These are phyloP conservation scores for Poronia punctata DNA, from an alignment of 495 filamentous ascomycete genomes.

Conservation along the genomic window DNA sequence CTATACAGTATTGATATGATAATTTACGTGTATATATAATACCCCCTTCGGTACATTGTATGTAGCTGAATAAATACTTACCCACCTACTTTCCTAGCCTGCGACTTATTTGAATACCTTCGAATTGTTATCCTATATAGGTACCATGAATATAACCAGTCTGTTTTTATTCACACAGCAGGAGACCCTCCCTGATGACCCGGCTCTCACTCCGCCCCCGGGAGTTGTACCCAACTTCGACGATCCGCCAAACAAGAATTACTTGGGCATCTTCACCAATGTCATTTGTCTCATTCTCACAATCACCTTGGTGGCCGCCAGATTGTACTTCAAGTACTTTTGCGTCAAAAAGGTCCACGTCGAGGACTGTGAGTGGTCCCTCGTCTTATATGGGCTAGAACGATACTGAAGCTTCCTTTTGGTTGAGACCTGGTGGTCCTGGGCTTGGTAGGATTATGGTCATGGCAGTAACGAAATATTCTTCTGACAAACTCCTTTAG, in stretches of 20 bases:
- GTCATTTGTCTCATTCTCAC: slow-evolving; percentile 1
- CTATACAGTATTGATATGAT: too few species aligned
- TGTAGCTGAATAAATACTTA: too few species aligned
- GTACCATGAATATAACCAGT: background rate
- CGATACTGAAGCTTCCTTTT: background rate
- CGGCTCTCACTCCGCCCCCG: slow-evolving; percentile 11
- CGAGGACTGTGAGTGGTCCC: slow-evolving; percentile 3
- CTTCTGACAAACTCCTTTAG: background rate
- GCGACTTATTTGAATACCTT: too few species aligned
- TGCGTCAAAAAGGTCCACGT: background rate
- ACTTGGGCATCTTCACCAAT: slow-evolving; percentile 2
- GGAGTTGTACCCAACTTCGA: slow-evolving; percentile 11
- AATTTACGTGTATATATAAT: too few species aligned
- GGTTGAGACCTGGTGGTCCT: background rate
- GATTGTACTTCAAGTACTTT: slow-evolving; percentile 1
- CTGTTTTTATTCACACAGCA: background rate
- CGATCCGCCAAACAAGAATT: slow-evolving; percentile 14
- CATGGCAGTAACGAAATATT: background rate
- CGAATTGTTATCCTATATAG: too few species aligned
- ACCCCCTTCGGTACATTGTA: too few species aligned
- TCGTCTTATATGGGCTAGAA: background rate
- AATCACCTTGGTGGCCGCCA: background rate
- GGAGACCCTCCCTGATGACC: background rate
- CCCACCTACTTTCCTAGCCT: too few species aligned
- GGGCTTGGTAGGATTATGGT: background rate